Conservation (phyloP, 176 grass and related monocot species). For the Oryza punctata region DNA sequence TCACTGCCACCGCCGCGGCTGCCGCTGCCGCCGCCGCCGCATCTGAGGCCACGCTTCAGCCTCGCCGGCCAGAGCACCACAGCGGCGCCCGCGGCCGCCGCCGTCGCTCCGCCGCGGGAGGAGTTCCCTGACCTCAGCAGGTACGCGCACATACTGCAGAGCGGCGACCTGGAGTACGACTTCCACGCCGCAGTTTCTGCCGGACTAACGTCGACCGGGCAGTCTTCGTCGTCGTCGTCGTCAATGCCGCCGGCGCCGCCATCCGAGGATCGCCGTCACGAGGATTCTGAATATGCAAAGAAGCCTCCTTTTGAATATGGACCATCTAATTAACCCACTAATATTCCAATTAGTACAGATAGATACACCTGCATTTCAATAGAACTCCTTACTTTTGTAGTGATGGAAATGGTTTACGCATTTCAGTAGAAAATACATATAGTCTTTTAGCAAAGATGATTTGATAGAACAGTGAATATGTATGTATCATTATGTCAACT, state of each 20-base stretch:
- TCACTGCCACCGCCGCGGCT: too few relatives aligned
- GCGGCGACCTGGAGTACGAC: constrained; percentile 35
- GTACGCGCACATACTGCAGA: constrained; percentile 56
- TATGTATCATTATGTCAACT: not conserved
- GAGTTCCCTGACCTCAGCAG: constrained; percentile 45
- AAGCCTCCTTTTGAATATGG: not conserved
- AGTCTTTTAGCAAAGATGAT: not conserved
- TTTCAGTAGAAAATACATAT: not conserved
- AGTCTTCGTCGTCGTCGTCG: constrained; percentile 14
- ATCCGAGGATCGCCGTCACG: not conserved
- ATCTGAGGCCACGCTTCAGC: too few relatives aligned
- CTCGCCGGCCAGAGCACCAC: not conserved
- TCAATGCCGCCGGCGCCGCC: not conserved
- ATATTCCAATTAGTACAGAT: not conserved
- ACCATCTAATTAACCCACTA: not conserved
- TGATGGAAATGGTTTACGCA: not conserved
- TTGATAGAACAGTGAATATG: not conserved
- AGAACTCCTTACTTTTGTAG: not conserved
- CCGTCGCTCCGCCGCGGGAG: too few relatives aligned
- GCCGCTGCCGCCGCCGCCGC: too few relatives aligned
- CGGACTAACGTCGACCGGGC: not conserved
- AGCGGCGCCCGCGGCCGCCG: not conserved
- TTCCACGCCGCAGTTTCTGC: not conserved
- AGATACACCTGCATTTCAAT: not conserved
- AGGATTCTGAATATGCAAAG: not conserved